Evolutionary conservation across 2,329 filamentous ascomycete species (phyloP).

Genomic region (Aspergillus pseudoterreus): DNA sequence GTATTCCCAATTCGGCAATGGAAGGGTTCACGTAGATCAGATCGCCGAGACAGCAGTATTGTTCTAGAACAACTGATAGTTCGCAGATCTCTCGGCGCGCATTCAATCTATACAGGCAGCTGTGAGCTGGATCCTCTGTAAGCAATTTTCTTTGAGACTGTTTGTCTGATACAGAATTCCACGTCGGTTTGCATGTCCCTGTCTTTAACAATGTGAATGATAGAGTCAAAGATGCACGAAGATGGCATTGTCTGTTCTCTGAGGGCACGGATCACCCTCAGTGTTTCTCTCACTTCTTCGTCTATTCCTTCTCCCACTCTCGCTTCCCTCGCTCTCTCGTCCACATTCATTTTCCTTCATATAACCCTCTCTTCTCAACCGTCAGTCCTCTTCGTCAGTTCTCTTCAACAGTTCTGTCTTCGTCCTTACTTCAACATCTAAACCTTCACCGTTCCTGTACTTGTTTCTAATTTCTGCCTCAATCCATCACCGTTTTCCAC

Average conservation of each 20-base stretch:
- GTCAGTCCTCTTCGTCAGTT: not conserved
- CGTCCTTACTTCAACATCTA: not conserved
- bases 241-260: not conserved
- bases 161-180: not conserved
- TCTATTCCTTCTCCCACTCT: not conserved
- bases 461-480: too few relatives aligned
- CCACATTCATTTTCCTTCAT: not conserved
- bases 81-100: not conserved
- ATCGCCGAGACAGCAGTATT: not conserved
- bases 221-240: not conserved
- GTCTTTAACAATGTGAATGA: not conserved
- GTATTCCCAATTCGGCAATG: not conserved
- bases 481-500: too few relatives aligned
- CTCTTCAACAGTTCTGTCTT: not conserved
- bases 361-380: not conserved
- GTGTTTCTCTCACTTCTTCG: not conserved
- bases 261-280: not conserved
- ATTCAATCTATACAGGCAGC: not conserved
- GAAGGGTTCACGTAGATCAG: not conserved
- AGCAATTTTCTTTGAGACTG: not conserved
- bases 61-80: too few relatives aligned
- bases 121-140: not conserved
- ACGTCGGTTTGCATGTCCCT: not conserved
- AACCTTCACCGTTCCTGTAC: too few relatives aligned
- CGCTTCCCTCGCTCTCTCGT: slow-evolving; percentile 1